Conservation (phyloP, 106 monocot species). For the Triglochin maritima region DNA sequence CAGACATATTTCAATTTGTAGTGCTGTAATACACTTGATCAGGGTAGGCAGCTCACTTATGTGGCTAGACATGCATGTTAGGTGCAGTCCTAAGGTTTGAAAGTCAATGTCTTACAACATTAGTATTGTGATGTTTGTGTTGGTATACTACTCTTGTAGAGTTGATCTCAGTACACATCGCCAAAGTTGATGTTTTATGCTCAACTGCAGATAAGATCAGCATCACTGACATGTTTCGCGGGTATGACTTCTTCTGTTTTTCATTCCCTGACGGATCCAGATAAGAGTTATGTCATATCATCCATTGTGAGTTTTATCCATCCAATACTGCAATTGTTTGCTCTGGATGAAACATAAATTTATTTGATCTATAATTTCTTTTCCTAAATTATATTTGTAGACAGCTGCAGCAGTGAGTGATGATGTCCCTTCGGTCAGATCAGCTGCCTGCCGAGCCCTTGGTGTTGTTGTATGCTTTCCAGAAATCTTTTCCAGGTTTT, state of each 20-base stretch:
- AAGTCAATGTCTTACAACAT: too few relatives aligned
- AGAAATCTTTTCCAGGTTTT: conserved; percentile 41
- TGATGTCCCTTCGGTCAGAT: conserved; percentile 49
- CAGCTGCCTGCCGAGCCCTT: conserved; percentile 91
- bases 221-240: conserved; percentile 87
- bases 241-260: conserved; percentile 85
- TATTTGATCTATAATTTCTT: conserved; percentile 2
- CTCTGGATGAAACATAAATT: background rate
- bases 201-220: conserved; percentile 58
- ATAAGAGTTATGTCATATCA: conserved; percentile 46
- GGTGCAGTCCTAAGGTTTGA: too few relatives aligned
- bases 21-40: too few relatives aligned
- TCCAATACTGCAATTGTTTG: background rate
- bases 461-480: conserved; percentile 75
- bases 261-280: conserved; percentile 41
- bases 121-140: background rate
- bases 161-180: too few relatives aligned
- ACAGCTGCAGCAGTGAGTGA: conserved; percentile 50
- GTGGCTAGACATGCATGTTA: too few relatives aligned
- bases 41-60: too few relatives aligned
- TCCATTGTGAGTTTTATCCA: conserved; percentile 47
- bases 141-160: background rate
- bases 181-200: too few relatives aligned
- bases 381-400: conserved; percentile 23
- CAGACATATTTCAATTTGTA: too few relatives aligned